These are phyloP conservation scores for Mycena alexandri DNA, from an alignment of 768 basidiomycete genomes.

Conservation along the genomic window DNA sequence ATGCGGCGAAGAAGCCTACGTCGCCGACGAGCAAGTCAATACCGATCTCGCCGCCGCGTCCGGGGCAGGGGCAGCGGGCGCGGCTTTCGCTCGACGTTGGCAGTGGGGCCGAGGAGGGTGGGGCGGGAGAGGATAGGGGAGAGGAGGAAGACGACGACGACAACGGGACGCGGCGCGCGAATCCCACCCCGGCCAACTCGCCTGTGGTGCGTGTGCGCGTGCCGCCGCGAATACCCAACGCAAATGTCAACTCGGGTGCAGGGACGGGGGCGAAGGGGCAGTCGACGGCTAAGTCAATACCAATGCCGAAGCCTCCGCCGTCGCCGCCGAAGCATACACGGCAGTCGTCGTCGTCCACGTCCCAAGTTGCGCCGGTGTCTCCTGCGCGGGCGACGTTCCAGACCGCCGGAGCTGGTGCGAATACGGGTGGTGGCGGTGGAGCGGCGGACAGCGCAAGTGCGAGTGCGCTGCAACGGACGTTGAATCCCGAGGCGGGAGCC, in stretches of 20 bases:
- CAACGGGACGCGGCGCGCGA: conserved; percentile 1
- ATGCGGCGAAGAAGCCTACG: not conserved
- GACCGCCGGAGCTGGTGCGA: conserved; percentile 20
- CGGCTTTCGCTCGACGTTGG: not conserved
- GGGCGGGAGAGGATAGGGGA: not conserved
- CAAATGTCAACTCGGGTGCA: not conserved
- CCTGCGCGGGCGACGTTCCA: conserved; percentile 33
- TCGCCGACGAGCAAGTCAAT: conserved; percentile 34
- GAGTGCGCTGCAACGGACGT: conserved; percentile 34
- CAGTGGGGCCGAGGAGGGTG: not conserved
- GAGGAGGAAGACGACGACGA: not conserved
- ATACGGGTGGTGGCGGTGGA: not conserved
- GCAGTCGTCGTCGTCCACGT: not conserved
- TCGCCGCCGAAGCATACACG: not conserved
- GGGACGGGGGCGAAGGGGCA: conserved; percentile 2
- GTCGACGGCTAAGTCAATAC: not conserved
- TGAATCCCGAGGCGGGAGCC: conserved; percentile 35
- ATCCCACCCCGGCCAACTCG: conserved; percentile 74
- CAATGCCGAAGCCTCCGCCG: conserved; percentile 9
- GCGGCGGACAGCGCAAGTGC: conserved; percentile 1
- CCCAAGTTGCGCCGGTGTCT: conserved; percentile 22
- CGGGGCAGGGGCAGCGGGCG: not conserved
- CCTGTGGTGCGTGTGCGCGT: conserved; percentile 54
- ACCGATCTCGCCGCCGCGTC: conserved; percentile 25
- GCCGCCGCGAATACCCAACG: conserved; percentile 22